Evolutionary conservation across 2,329 filamentous ascomycete species (phyloP).

Genomic region (Dactylellina drechsleri): DNA sequence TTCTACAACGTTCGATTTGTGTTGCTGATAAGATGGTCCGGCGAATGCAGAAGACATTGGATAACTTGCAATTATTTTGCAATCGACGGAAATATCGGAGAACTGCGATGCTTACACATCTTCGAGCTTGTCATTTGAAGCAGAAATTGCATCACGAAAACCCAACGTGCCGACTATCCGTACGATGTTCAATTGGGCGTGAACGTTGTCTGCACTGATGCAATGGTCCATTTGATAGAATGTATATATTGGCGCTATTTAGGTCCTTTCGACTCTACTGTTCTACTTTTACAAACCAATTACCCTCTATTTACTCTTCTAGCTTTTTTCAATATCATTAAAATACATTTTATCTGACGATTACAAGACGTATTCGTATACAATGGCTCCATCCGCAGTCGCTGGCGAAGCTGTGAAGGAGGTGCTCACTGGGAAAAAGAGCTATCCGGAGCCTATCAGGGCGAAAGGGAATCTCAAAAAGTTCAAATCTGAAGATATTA

Average conservation of each 20-base stretch:
- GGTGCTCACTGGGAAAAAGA: conserved; percentile 28
- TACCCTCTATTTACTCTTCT: background rate
- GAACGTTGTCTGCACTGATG: too few species aligned
- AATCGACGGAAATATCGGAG: background rate
- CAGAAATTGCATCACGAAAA: conserved; percentile 32
- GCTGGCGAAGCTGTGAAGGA: conserved; percentile 30
- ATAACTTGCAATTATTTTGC: background rate
- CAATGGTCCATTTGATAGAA: too few species aligned
- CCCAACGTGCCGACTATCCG: conserved; percentile 32
- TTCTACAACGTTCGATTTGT: conserved; percentile 34
- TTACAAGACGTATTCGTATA: background rate
- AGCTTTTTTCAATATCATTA: background rate
- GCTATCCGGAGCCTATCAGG: conserved; percentile 38
- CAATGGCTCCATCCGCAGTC: conserved; percentile 46
- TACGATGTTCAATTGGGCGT: too few species aligned
- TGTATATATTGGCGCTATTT: background rate
- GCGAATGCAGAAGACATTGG: too few species aligned
- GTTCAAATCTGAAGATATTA: conserved; percentile 65
- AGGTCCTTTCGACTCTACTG: background rate
- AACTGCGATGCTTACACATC: conserved; percentile 7
- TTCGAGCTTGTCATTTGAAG: conserved; percentile 39
- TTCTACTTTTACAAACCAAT: background rate
- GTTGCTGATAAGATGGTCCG: conserved; percentile 6
- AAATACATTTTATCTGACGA: background rate
- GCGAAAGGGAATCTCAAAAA: conserved; percentile 57